Percentiles rank a stretch among this genome's conserved stretches.
Evolutionary conservation across 306 rosid species (phyloP).

Genomic region (Clitoria ternatea): DNA sequence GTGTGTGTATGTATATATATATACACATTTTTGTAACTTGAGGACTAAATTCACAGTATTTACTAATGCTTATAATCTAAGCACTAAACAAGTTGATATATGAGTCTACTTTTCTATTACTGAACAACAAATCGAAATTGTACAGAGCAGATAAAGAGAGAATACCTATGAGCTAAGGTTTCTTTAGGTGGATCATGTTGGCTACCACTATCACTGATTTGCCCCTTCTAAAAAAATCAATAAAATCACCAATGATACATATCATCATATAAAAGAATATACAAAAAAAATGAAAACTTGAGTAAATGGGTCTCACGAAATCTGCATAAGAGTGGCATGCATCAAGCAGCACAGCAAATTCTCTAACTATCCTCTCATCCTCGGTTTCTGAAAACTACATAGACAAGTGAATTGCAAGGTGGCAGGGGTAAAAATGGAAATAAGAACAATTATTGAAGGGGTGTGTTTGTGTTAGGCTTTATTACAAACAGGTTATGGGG

Average conservation of each 20-base stretch:
- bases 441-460: background rate
- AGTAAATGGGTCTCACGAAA: constrained; percentile 35
- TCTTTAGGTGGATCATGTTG: constrained; percentile 29
- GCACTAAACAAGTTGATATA: too few relatives aligned
- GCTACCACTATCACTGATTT: constrained; percentile 19
- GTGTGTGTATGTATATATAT: too few relatives aligned
- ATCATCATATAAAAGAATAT: background rate
- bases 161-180: constrained; percentile 71
- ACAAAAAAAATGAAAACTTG: background rate
- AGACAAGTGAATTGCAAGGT: constrained; percentile 52
- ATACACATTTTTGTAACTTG: too few relatives aligned
- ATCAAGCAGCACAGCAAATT: constrained; percentile 71
- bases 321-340: constrained; percentile 39
- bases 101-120: too few relatives aligned
- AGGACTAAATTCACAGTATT: too few relatives aligned
- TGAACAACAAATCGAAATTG: background rate
- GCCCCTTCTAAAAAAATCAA: constrained; percentile 41
- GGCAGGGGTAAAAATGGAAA: background rate
- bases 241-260: background rate
- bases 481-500: background rate
- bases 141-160: background rate
- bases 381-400: constrained; percentile 75
- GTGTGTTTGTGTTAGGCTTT: background rate
- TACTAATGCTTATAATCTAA: too few relatives aligned
- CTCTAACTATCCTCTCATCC: constrained; percentile 78